Percentiles rank a stretch among this genome's conserved stretches.
These are phyloP conservation scores for Cryphonectria carpinicola DNA, from an alignment of 2,329 filamentous ascomycete species.

Conservation along the genomic window DNA sequence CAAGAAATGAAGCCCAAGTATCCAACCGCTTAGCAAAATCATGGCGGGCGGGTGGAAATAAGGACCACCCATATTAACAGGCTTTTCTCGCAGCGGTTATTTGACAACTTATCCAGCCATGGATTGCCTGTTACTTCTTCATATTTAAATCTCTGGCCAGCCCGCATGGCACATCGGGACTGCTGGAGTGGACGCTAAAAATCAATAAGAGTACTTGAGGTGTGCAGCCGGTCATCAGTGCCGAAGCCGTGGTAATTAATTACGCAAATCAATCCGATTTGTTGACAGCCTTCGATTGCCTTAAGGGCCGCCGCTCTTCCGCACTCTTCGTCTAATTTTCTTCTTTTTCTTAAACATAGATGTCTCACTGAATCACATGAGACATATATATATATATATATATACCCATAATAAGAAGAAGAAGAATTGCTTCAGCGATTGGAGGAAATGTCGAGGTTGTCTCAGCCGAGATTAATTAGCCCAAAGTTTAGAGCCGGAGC, in stretches of 20 bases:
- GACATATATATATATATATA: neutral
- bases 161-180: no score
- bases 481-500: slow-evolving; percentile 3
- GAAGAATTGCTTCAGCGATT: neutral
- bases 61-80: neutral
- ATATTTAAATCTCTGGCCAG: neutral
- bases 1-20: neutral
- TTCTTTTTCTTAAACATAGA: neutral
- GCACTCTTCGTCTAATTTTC: neutral
- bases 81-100: neutral
- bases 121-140: neutral
- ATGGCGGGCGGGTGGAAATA: neutral
- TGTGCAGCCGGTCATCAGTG: neutral
- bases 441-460: slow-evolving; percentile 1
- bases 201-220: neutral
- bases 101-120: neutral
- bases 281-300: no score
- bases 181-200: neutral
- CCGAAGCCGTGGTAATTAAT: no score
- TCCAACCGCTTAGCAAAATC: neutral
- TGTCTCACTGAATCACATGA: neutral
- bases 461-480: neutral
- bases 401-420: neutral
- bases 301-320: neutral
- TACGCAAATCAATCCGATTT: no score